phyloP scores from a whole-genome alignment of 2,329 filamentous ascomycete species.

The Myotisia sp. region DNA sequence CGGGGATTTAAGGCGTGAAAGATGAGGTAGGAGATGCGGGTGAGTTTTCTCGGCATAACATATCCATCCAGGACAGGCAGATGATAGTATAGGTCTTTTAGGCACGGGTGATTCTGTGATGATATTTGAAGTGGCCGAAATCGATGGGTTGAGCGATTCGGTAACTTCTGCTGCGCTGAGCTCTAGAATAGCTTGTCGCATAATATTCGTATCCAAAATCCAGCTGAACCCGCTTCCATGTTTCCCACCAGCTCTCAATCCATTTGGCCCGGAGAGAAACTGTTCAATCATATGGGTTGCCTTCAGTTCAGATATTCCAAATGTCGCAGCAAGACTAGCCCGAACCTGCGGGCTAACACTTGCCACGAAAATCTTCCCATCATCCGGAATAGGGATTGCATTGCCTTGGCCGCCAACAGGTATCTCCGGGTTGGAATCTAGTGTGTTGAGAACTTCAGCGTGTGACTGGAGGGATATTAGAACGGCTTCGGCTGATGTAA shows the following conservation, averaged over 20 bases:
- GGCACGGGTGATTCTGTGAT: slow-evolving; percentile 17
- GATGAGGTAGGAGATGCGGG: slow-evolving; percentile 76
- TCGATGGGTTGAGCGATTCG: slow-evolving; percentile 18
- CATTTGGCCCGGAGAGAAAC: slow-evolving; percentile 55
- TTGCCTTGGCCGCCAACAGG: slow-evolving; percentile 12
- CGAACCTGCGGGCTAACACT: slow-evolving; percentile 85
- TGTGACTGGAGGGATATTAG: slow-evolving; percentile 90
- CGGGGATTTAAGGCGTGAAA: slow-evolving; percentile 83
- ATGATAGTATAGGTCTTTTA: slow-evolving; percentile 48
- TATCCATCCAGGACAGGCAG: slow-evolving; percentile 93
- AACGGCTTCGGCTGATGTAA: slow-evolving; percentile 95
- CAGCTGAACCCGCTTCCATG: slow-evolving; percentile 69
- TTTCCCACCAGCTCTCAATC: slow-evolving; percentile 55
- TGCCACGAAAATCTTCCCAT: slow-evolving; percentile 72
- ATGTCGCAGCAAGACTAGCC: slow-evolving; percentile 76
- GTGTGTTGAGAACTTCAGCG: slow-evolving; percentile 68
- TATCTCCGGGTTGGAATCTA: slow-evolving; percentile 49
- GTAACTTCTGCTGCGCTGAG: slow-evolving; percentile 60
- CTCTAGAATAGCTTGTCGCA: slow-evolving; percentile 71
- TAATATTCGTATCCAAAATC: slow-evolving; percentile 77
- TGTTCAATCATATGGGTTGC: slow-evolving; percentile 73
- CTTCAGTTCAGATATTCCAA: slow-evolving; percentile 55
- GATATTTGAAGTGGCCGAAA: slow-evolving; percentile 9
- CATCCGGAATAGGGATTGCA: slow-evolving; percentile 40
- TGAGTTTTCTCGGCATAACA: slow-evolving; percentile 99